Evolutionary conservation across 179 eudicot genomes (phyloP), one percentile per base, ranked within the genome.

Genomic region (Camellia oleifera): DNA sequence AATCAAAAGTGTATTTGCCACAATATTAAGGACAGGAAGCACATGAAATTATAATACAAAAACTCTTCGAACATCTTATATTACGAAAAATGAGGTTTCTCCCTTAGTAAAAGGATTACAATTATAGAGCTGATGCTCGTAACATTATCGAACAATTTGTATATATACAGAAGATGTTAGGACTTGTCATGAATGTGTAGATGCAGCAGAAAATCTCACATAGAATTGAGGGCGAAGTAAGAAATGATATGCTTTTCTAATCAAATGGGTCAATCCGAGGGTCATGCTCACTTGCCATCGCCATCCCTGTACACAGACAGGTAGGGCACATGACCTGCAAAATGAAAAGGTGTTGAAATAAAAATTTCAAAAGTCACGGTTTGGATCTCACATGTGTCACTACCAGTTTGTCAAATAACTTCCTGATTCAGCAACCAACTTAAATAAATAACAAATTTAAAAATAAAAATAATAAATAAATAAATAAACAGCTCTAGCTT

Each of bases 321-420:
- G 99, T 95, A 23, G 99, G 99, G 85, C 99, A 95, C 99, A 95
- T 95, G 46, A 95, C 99, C 99, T 95, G 83, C 86, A 81, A 73
- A 79, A 77, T 62, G 23, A 45, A 76, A 20, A 26, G 42, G 26
- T 45, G 13, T 32, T 13, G 48, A 67, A n/a, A 18, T 20, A 23
- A 26, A 32, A 12, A 40, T 42, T 67, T 67, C 71, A 46, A 3
- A 10, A 40, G 48, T 10, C 48, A 66, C 67, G 1, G 46, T n/a
- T 10, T 66, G 17, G 42, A 64, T 2, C 12, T 64, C 69, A 23
- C 69, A 9, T 61, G 40, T 64, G 0, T 23, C 69, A 64, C 12
- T 18, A 18, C 42, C 42, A 18, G 42, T 26, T 64, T 26, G 6
- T 61, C n/a, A 32, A 61, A 17, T 61, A 9, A 61, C 23, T 61